These are phyloP conservation scores for Anthracocystis panici-leucophaei DNA, from an alignment of 1,284 basidiomycete genomes.

Conservation along the genomic window DNA sequence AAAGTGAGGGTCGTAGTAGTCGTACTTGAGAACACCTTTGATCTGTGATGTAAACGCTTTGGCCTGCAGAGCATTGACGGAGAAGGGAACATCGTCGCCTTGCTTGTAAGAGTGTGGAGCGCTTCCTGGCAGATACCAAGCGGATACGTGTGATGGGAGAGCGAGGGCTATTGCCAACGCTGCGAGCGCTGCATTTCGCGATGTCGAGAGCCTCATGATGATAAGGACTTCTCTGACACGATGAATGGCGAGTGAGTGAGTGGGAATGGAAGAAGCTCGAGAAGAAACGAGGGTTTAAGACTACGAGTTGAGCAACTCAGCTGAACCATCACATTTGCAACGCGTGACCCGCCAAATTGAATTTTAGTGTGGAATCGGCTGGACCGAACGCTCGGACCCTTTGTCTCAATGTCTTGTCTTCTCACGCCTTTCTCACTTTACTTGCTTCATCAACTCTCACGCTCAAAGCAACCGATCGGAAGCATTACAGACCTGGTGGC, in stretches of 20 bases:
- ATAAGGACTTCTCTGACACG: neutral
- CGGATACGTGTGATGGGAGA: conserved; percentile 28
- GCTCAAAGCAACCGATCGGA: neutral
- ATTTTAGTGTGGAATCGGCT: neutral
- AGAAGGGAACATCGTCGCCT: conserved; percentile 69
- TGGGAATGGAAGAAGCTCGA: neutral
- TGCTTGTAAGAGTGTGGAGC: conserved; percentile 68
- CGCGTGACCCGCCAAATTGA: neutral
- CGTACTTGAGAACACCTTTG: conserved; percentile 70
- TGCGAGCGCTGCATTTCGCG: conserved; percentile 17
- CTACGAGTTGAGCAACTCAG: neutral
- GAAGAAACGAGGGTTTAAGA: neutral
- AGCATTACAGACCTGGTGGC: too few species aligned
- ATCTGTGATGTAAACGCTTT: conserved; percentile 61
- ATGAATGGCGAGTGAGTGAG: neutral
- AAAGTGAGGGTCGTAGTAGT: conserved; percentile 87
- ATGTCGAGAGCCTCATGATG: conserved; percentile 27
- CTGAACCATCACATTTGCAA: conserved; percentile 5
- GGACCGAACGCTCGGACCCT: conserved; percentile 21
- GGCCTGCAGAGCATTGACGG: conserved; percentile 69
- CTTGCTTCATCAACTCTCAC: neutral
- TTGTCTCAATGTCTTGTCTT: neutral
- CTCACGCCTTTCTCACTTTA: neutral
- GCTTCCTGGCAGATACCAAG: conserved; percentile 70
- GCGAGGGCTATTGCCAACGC: conserved; percentile 24